Conservation (phyloP, 148 eudicot genomes). For the Hydrangea macrophylla region DNA sequence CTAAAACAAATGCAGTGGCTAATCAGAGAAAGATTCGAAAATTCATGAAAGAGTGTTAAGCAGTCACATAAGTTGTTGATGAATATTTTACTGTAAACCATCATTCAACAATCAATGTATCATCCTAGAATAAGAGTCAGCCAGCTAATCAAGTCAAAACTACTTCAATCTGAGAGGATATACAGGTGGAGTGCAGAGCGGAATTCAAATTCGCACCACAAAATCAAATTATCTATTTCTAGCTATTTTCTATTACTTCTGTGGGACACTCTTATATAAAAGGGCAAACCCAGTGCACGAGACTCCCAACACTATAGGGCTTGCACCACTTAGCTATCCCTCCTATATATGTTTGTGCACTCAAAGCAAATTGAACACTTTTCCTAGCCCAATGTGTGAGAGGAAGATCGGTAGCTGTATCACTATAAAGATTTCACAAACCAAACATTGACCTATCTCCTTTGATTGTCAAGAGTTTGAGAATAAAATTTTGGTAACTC, state of each 20-base stretch:
- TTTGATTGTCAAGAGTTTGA: no score
- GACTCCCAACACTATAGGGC: no score
- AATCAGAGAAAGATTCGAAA: not conserved
- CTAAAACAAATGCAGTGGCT: not conserved
- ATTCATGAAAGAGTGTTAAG: not conserved
- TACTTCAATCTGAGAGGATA: not conserved
- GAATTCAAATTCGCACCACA: not conserved
- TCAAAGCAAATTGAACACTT: not conserved
- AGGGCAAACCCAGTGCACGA: no score
- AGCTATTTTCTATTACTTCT: no score
- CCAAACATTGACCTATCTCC: no score
- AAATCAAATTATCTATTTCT: not conserved
- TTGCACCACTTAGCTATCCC: not conserved
- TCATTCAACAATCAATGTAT: not conserved
- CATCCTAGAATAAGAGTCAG: not conserved
- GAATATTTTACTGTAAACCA: not conserved
- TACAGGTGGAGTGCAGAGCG: not conserved
- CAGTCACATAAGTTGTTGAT: not conserved
- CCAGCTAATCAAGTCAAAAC: constrained; percentile 1
- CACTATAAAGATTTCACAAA: no score
- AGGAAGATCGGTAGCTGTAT: no score
- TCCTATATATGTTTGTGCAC: not conserved
- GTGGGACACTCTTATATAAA: no score
- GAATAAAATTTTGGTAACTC: not conserved
- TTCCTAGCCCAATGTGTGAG: no score